These are phyloP conservation scores for Coleophoma crateriformis DNA, from an alignment of 2,329 filamentous ascomycete species.

Conservation along the genomic window DNA sequence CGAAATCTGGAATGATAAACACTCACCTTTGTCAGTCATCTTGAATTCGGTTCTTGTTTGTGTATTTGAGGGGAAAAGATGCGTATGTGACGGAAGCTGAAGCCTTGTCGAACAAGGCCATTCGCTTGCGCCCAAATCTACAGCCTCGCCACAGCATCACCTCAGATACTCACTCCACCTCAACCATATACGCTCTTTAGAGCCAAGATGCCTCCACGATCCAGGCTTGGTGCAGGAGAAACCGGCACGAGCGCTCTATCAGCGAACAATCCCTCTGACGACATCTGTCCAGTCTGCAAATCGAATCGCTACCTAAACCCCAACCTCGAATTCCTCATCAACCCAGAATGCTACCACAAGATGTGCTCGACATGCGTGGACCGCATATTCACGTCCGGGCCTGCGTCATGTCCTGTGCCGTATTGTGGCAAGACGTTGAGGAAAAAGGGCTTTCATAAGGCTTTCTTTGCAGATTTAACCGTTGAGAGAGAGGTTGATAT, in stretches of 20 bases:
- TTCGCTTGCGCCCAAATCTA: background rate
- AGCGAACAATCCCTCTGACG: constrained; percentile 30
- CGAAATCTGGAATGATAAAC: background rate
- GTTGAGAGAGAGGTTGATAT: constrained; percentile 95
- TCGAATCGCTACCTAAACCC: constrained; percentile 92
- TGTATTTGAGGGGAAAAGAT: background rate
- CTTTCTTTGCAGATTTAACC: constrained; percentile 83
- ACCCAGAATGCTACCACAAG: constrained; percentile 97
- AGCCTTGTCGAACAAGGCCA: constrained; percentile 7
- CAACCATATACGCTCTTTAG: background rate
- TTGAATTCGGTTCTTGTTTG: background rate
- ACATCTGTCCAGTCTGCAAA: constrained; percentile 97
- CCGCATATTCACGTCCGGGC: constrained; percentile 87
- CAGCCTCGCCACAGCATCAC: constrained; percentile 1
- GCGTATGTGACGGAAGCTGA: background rate
- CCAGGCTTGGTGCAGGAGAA: background rate
- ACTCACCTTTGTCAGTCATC: background rate
- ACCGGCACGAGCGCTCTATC: background rate
- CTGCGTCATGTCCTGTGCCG: constrained; percentile 86
- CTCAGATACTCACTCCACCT: constrained; percentile 1
- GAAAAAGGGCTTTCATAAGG: constrained; percentile 75
- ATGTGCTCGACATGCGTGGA: constrained; percentile 98
- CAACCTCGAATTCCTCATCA: constrained; percentile 92
- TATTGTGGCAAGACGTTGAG: constrained; percentile 84
- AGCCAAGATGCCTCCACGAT: constrained; percentile 3